Conservation (phyloP, 345 rosid genomes). For the Bretschneidera sinensis region DNA sequence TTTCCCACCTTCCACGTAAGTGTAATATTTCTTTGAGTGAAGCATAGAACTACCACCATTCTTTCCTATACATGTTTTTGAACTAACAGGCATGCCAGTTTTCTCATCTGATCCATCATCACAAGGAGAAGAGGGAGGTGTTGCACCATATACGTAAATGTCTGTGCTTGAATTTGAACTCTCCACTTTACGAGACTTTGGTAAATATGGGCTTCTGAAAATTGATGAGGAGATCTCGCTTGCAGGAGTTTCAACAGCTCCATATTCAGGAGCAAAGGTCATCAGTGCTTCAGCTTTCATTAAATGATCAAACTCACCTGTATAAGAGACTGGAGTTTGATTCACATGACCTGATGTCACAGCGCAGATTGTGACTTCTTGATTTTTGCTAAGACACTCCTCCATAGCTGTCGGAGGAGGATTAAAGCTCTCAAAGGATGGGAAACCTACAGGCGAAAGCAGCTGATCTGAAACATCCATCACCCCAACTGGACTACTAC, state of each 20-base stretch:
- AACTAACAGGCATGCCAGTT: slow-evolving; percentile 33
- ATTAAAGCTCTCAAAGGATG: slow-evolving; percentile 85
- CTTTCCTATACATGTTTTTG: slow-evolving; percentile 43
- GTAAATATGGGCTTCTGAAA: slow-evolving; percentile 82
- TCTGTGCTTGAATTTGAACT: slow-evolving; percentile 65
- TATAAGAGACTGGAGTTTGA: slow-evolving; percentile 39
- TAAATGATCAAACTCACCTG: slow-evolving; percentile 86
- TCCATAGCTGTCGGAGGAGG: slow-evolving; percentile 53
- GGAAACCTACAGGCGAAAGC: slow-evolving; percentile 65
- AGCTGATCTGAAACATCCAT: slow-evolving; percentile 82
- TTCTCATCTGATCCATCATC: slow-evolving; percentile 62
- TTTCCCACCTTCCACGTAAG: slow-evolving; percentile 58
- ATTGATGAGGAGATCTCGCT: slow-evolving; percentile 58
- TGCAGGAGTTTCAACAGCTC: slow-evolving; percentile 77
- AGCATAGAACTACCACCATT: slow-evolving; percentile 30
- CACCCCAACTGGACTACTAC: slow-evolving; percentile 68
- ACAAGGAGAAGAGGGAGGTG: slow-evolving; percentile 66
- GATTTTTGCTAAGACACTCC: slow-evolving; percentile 63
- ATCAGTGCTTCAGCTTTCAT: slow-evolving; percentile 92
- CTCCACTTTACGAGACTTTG: slow-evolving; percentile 65
- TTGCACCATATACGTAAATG: slow-evolving; percentile 75
- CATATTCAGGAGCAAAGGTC: slow-evolving; percentile 96
- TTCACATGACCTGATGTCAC: slow-evolving; percentile 45
- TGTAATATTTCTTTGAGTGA: slow-evolving; percentile 55
- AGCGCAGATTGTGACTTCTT: slow-evolving; percentile 47